phyloP scores from a whole-genome alignment of 768 basidiomycete genomes.

The Calocybe gangraenosa region DNA sequence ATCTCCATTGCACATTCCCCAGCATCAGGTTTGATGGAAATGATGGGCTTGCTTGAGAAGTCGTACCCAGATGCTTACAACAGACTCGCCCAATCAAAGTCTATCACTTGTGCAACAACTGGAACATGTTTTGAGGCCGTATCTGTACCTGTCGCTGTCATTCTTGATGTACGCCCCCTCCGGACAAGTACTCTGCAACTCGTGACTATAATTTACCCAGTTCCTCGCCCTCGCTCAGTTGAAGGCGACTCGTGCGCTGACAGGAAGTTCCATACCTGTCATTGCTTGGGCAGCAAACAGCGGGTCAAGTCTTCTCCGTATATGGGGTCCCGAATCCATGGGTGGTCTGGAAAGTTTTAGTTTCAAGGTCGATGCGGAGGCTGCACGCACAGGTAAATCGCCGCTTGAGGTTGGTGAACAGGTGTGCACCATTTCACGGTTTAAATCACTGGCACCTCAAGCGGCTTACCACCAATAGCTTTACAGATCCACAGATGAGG shows the following conservation, averaged over 20 bases:
- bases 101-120: slow-evolving; percentile 11
- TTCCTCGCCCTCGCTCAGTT: slow-evolving; percentile 10
- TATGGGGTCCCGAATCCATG: slow-evolving; percentile 16
- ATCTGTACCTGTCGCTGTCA: slow-evolving; percentile 4
- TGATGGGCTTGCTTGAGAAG: slow-evolving; percentile 1
- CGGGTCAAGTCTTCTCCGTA: slow-evolving; percentile 8
- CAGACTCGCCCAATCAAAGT: slow-evolving; percentile 3
- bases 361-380: slow-evolving; percentile 13
- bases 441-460: too few species aligned
- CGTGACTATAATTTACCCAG: slow-evolving; percentile 1
- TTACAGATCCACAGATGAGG: slow-evolving; percentile 14
- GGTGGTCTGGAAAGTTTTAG: slow-evolving; percentile 17
- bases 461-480: slow-evolving; percentile 9
- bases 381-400: slow-evolving; percentile 5
- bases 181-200: neutral
- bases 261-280: slow-evolving; percentile 15
- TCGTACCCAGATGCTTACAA: slow-evolving; percentile 9
- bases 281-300: slow-evolving; percentile 12
- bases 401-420: slow-evolving; percentile 8
- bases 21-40: neutral
- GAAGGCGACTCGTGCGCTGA: slow-evolving; percentile 12
- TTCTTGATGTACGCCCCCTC: slow-evolving; percentile 10
- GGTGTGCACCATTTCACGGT: too few species aligned
- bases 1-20: too few species aligned
- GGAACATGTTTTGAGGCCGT: slow-evolving; percentile 9